These are phyloP conservation scores for Cystobasidium slooffiae DNA, from an alignment of 1,284 basidiomycete genomes.

Conservation along the genomic window DNA sequence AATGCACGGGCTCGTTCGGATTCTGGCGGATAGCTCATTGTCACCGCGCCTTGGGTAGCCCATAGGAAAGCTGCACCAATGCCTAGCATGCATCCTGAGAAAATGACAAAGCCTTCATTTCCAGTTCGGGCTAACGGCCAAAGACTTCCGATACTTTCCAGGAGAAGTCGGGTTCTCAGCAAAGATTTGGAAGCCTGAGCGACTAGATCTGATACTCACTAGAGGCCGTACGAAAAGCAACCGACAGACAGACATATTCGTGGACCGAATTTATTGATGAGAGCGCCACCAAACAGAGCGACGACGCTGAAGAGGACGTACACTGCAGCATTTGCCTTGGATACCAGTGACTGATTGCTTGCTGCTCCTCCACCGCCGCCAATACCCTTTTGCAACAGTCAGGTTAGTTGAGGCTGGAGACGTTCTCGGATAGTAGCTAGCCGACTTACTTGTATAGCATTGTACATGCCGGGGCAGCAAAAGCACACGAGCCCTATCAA, in stretches of 20 bases:
- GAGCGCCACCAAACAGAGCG: neutral
- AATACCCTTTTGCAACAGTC: neutral
- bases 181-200: neutral
- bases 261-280: constrained; percentile 10
- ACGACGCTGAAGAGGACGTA: constrained; percentile 9
- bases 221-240: neutral
- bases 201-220: neutral
- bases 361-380: constrained; percentile 3
- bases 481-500: neutral
- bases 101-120: constrained; percentile 10
- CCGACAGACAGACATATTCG: constrained; percentile 5
- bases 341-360: neutral
- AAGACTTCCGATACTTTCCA: constrained; percentile 1
- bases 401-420: too few species aligned
- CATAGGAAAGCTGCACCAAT: neutral
- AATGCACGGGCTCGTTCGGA: neutral
- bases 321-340: constrained; percentile 8
- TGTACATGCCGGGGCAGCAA: constrained; percentile 13
- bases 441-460: neutral
- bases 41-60: constrained; percentile 1
- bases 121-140: constrained; percentile 9
- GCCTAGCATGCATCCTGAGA: neutral
- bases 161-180: neutral
- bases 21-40: constrained; percentile 3
- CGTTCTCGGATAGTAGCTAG: too few species aligned